Conservation (phyloP, 768 basidiomycete species). For the Pholiota microspora region DNA sequence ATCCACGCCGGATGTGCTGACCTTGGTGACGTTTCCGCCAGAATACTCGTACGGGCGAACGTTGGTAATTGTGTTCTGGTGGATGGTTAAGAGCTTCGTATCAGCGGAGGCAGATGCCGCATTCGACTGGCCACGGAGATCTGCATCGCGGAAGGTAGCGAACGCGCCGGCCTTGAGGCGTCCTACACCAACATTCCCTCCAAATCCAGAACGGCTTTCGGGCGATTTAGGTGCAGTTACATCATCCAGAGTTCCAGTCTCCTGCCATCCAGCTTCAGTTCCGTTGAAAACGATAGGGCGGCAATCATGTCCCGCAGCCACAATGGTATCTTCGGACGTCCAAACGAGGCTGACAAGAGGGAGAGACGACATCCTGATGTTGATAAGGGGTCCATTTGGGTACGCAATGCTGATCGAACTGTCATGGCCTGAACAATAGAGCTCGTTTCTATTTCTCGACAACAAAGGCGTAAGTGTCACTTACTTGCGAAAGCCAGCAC, state of each 20-base stretch:
- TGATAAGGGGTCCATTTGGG: slow-evolving; percentile 72
- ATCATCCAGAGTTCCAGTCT: slow-evolving; percentile 83
- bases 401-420: slow-evolving; percentile 93
- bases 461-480: slow-evolving; percentile 22
- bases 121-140: slow-evolving; percentile 62
- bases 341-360: slow-evolving; percentile 86
- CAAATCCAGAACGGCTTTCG: slow-evolving; percentile 42
- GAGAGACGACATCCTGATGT: slow-evolving; percentile 72
- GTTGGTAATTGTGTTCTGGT: slow-evolving; percentile 98
- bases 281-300: slow-evolving; percentile 89
- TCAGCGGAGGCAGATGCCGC: slow-evolving; percentile 35
- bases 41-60: slow-evolving; percentile 70
- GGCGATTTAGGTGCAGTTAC: slow-evolving; percentile 49
- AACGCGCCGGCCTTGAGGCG: slow-evolving; percentile 92
- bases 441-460: not conserved
- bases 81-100: slow-evolving; percentile 84
- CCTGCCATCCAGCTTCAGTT: slow-evolving; percentile 72
- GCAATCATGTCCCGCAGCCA: slow-evolving; percentile 98
- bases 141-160: slow-evolving; percentile 90
- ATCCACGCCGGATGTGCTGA: slow-evolving; percentile 93
- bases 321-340: slow-evolving; percentile 76
- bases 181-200: slow-evolving; percentile 51
- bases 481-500: slow-evolving; percentile 88
- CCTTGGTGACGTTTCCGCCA: slow-evolving; percentile 58
- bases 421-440: slow-evolving; percentile 76